Percentiles rank a stretch among this genome's conserved stretches.
Evolutionary conservation across 1,284 basidiomycete genomes (phyloP).

Genomic region (Boletus semigastroideus): DNA sequence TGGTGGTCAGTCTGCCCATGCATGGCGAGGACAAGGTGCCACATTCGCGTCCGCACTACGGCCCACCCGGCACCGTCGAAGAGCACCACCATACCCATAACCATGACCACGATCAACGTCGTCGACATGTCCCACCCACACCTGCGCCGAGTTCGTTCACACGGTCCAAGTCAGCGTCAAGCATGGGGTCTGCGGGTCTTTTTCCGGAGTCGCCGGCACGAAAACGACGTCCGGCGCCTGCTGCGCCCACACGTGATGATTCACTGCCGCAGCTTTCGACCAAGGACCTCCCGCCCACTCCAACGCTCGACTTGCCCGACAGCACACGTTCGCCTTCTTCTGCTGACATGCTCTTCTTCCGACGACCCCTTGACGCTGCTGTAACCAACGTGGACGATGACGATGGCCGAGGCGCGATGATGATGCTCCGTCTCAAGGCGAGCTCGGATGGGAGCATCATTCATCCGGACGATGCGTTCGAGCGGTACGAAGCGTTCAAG

Average conservation of each 20-base stretch:
- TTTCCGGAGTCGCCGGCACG: slow-evolving; percentile 13
- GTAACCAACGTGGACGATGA: not conserved
- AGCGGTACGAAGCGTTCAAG: slow-evolving; percentile 81
- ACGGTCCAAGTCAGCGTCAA: slow-evolving; percentile 11
- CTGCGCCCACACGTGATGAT: slow-evolving; percentile 34
- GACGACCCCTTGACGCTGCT: not conserved
- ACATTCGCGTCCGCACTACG: not conserved
- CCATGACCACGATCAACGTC: not conserved
- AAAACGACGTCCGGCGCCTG: slow-evolving; percentile 54
- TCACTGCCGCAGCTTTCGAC: slow-evolving; percentile 18
- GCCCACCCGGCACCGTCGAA: not conserved
- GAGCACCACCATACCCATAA: not conserved
- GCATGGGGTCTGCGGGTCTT: slow-evolving; percentile 1
- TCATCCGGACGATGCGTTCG: slow-evolving; percentile 82
- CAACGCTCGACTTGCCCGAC: slow-evolving; percentile 35
- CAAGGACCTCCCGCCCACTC: slow-evolving; percentile 61
- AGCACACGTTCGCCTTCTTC: not conserved
- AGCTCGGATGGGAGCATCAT: slow-evolving; percentile 14
- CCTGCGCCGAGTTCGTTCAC: not conserved
- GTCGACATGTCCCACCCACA: not conserved
- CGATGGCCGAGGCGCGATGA: not conserved
- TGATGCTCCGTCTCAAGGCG: not conserved
- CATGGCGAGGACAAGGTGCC: not conserved
- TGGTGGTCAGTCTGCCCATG: slow-evolving; percentile 65
- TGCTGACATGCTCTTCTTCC: not conserved